Evolutionary conservation across 352 stramenopile species (phyloP).

Genomic region (Pythium plurisporium): DNA sequence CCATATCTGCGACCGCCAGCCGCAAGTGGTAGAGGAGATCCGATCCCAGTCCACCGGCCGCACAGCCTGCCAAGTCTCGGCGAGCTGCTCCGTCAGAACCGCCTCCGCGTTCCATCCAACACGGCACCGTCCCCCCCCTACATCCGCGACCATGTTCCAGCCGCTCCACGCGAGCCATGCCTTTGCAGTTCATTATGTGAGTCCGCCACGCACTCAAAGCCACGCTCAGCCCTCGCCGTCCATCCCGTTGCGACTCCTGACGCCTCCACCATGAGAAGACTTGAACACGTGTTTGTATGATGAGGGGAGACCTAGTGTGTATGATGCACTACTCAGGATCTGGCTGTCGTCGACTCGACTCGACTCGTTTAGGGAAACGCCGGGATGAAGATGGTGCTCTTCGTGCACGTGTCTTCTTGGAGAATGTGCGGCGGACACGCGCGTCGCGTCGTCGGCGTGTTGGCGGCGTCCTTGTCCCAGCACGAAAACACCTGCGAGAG

Average conservation of each 20-base stretch:
- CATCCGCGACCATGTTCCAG: background rate
- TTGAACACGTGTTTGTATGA: too few relatives aligned
- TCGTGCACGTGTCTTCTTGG: slow-evolving; percentile 66
- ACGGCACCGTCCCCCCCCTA: background rate
- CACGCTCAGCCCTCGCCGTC: background rate
- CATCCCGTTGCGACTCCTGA: background rate
- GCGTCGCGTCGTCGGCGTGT: slow-evolving; percentile 42
- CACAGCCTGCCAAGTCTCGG: slow-evolving; percentile 14
- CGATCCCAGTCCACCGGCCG: background rate
- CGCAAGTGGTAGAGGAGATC: background rate
- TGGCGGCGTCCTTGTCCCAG: slow-evolving; percentile 61
- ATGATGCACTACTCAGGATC: too few relatives aligned
- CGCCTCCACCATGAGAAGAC: background rate
- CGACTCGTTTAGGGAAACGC: slow-evolving; percentile 42
- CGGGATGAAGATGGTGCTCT: slow-evolving; percentile 44
- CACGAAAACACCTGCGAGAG: slow-evolving; percentile 82
- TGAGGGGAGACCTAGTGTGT: too few relatives aligned
- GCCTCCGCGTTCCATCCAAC: slow-evolving; percentile 4
- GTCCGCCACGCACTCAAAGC: background rate
- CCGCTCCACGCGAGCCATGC: background rate
- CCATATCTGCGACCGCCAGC: too few relatives aligned
- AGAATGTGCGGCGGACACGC: slow-evolving; percentile 60
- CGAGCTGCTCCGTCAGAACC: slow-evolving; percentile 17
- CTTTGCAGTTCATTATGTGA: slow-evolving; percentile 2
- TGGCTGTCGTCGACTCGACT: too few relatives aligned